A percentile compares a stretch with the other conserved stretches of the same genome.
phyloP scores from a whole-genome alignment of 257 asterid genomes.

The Paulownia fortunei region DNA sequence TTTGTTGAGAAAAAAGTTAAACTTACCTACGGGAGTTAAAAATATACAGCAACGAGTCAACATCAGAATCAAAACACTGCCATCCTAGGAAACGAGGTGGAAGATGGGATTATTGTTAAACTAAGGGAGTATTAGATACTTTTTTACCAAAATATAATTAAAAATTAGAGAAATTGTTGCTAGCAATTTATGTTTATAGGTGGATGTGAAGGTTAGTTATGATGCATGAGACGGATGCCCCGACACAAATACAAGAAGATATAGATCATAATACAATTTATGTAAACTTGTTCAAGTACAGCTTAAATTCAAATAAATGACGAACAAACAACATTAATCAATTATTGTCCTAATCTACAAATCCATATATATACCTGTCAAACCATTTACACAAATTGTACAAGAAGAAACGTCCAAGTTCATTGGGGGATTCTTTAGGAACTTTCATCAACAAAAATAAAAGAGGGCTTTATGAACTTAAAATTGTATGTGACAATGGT shows the following conservation, averaged over 20 bases:
- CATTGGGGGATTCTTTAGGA: neutral
- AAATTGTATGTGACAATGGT: neutral
- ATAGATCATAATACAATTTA: neutral
- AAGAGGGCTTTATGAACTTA: no score
- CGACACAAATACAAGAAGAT: neutral
- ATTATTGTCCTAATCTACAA: no score
- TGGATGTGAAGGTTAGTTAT: neutral
- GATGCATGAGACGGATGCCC: no score
- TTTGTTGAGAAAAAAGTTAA: neutral
- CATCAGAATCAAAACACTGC: constrained; percentile 35
- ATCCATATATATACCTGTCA: no score
- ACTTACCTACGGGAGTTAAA: constrained; percentile 10
- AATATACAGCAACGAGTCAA: constrained; percentile 28
- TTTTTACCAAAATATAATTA: neutral
- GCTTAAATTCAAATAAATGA: no score
- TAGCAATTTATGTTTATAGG: neutral
- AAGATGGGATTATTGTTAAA: constrained; percentile 34
- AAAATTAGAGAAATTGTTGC: neutral
- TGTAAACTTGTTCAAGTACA: no score
- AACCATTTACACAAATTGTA: neutral
- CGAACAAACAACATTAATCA: no score
- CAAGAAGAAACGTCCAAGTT: neutral
- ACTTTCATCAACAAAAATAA: neutral
- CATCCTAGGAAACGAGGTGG: constrained; percentile 37
- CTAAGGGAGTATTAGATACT: neutral